Base-by-base conservation (phyloP, 2,329 filamentous ascomycete genomes). In the Paracoccidioides brasiliensis region DNA sequence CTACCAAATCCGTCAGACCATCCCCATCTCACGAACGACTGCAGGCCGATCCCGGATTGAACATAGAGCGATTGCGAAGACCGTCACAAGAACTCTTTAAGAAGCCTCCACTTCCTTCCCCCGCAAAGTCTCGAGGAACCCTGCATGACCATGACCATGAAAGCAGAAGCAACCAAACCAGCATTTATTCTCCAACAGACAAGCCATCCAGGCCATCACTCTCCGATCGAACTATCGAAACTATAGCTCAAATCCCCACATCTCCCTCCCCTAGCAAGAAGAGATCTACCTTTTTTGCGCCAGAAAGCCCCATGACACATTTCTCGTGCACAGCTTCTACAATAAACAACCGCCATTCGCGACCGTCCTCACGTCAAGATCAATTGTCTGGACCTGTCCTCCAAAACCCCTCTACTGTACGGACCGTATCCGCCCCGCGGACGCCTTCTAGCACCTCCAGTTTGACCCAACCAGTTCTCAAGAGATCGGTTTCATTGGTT, bases 221-320 rank as follows among this genome's bases (percentile, higher is more conserved):
- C 14, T 58, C 56, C 15, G 90, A 96, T 63, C 78, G 91, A 56
- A 94, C 90, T 0, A 84, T 95, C 44, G 88, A 95, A 67, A 95
- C 88, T 0, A 74, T 96, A 5, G 80, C 89, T 3, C 80, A 83
- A 49, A 74, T 95, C 35, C 87, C 90, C 0, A 82, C 87, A 0
- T 93, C 90, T 0, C 90, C 90, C 4, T 81, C 80, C 0, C 69
- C 86, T 48, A 80, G 78, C 53, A 81, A 81, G 57, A 81, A 83
- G 54, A 75, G 79, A 7, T 88, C 88, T 0, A 82, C 80, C 55
- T 90, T 95, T 68, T 93, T 87, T 66, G 83, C 82, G 51, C 70
- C 76, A 1, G 76, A 83, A n/a, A 79, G 79, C 57, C 75, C 78
- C 5, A 79, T 80, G 70, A 76, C 77, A 15, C 79, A 85, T 4